Evolutionary conservation across 2,329 filamentous ascomycete genomes (phyloP), one percentile per base, ranked within the genome.

Genomic region (Botrytis fragariae): DNA sequence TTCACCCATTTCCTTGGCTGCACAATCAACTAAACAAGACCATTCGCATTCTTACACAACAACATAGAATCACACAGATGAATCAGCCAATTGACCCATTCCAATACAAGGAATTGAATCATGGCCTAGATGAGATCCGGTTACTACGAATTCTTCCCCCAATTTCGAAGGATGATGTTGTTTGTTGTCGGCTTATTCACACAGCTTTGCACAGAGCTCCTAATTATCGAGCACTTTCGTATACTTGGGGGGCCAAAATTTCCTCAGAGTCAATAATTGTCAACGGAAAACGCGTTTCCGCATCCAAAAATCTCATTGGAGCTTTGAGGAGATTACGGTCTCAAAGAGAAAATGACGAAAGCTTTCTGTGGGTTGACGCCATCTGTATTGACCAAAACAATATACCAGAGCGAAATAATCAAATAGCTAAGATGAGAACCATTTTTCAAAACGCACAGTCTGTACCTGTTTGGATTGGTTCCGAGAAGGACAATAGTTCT

Each of bases 341-440:
- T 35, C 51, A 51, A n/a, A 62, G 14, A 32, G 72, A 60, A 7
- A 71, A 74, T 29, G 45, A 72, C 25, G 72, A 74, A 20, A 39
- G 75, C 12, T 61, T 76, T 35, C 25, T 79, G 3, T 80, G 78
- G 77, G 73, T 79, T 9, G 78, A 80, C 62, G 77, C 77, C 12
- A 71, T 79, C 32, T 78, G 77, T 69, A 79, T 79, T 54, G 76
- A 78, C 67, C 77, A 79, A 73, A 67, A 57, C 9, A 74, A 79
- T 54, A 74, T 76, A 20, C 48, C 73, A 2, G 78, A 80, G 62
- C 64, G 76, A 22, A 77, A 72, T 65, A 54, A 75, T 8, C 78
- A 79, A 48, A 78, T 75, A 3, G 54, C 60, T 18, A 74, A 74
- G 51, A 80, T 79, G 79, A 73, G 76, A 39, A 71, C 45, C 18